phyloP scores from a whole-genome alignment of 106 monocot genomes.

The Acorus gramineus region DNA sequence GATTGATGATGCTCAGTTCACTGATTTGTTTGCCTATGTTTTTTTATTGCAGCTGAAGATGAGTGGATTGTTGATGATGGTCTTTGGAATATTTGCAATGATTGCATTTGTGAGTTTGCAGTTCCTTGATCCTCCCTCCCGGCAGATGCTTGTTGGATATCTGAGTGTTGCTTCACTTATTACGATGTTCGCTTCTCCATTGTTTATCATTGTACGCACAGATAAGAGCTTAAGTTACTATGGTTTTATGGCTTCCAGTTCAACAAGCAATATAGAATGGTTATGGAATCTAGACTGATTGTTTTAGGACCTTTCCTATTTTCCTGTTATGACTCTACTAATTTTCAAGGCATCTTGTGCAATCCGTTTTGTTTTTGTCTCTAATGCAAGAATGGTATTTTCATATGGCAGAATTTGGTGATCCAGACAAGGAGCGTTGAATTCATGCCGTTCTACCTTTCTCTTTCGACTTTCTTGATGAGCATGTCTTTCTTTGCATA shows the following conservation, averaged over 20 bases:
- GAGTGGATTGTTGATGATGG: constrained; percentile 38
- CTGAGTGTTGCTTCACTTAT: constrained; percentile 80
- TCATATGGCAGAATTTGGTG: constrained; percentile 47
- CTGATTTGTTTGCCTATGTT: not conserved
- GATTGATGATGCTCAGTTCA: not conserved
- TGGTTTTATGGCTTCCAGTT: not conserved
- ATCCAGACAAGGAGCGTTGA: constrained; percentile 63
- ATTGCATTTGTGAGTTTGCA: constrained; percentile 49
- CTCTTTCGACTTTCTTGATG: constrained; percentile 69
- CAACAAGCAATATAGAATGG: not conserved
- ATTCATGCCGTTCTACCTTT: constrained; percentile 82
- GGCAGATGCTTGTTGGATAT: constrained; percentile 74
- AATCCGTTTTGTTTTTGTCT: no score
- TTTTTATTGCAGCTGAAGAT: constrained; percentile 56
- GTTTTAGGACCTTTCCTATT: no score
- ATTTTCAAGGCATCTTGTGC: no score
- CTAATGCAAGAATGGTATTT: not conserved
- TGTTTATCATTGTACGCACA: constrained; percentile 68
- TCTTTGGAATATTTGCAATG: constrained; percentile 39
- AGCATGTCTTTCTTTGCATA: constrained; percentile 74
- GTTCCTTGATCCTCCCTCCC: constrained; percentile 28
- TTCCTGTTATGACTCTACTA: no score
- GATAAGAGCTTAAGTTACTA: no score
- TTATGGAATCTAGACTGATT: no score
- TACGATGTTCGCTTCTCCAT: constrained; percentile 88